These are phyloP conservation scores for Flaveria robusta DNA, from an alignment of 129 eudicot genomes.

Conservation along the genomic window DNA sequence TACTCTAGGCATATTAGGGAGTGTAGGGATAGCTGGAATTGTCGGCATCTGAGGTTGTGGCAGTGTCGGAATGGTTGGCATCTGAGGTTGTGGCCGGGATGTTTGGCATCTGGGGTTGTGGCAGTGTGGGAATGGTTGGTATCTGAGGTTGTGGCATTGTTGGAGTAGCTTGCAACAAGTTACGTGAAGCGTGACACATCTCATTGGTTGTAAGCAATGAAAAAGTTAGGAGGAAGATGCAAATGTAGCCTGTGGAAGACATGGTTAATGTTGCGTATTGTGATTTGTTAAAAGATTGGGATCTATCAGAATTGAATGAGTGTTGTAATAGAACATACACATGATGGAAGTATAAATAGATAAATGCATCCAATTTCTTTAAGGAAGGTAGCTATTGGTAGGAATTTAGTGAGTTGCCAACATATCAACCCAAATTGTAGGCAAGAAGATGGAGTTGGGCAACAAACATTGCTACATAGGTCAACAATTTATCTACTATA, in stretches of 20 bases:
- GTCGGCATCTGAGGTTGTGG: conserved; percentile 28
- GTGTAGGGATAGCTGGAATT: conserved; percentile 23
- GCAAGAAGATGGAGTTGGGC: conserved; percentile 7
- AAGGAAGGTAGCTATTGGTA: conserved; percentile 6
- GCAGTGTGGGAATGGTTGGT: conserved; percentile 8
- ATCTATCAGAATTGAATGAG: not conserved
- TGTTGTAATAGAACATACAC: not conserved
- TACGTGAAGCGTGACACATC: conserved; percentile 31
- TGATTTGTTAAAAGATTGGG: not conserved
- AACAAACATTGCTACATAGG: not conserved
- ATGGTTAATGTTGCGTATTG: conserved; percentile 6
- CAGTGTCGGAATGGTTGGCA: not conserved
- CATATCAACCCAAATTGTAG: not conserved
- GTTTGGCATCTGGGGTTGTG: conserved; percentile 9
- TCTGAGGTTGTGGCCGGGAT: conserved; percentile 1
- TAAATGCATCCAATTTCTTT: not conserved
- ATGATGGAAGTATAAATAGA: conserved; percentile 5
- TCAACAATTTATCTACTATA: conserved; percentile 4
- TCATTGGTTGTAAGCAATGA: conserved; percentile 26
- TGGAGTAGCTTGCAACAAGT: conserved; percentile 23
- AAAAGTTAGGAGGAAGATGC: conserved; percentile 18
- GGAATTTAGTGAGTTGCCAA: conserved; percentile 17
- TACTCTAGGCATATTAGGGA: not conserved
- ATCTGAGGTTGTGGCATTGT: conserved; percentile 26
- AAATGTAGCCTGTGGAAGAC: conserved; percentile 22